Base-by-base conservation (phyloP, 2,329 filamentous ascomycete genomes). In the Monilinia fructicola region DNA sequence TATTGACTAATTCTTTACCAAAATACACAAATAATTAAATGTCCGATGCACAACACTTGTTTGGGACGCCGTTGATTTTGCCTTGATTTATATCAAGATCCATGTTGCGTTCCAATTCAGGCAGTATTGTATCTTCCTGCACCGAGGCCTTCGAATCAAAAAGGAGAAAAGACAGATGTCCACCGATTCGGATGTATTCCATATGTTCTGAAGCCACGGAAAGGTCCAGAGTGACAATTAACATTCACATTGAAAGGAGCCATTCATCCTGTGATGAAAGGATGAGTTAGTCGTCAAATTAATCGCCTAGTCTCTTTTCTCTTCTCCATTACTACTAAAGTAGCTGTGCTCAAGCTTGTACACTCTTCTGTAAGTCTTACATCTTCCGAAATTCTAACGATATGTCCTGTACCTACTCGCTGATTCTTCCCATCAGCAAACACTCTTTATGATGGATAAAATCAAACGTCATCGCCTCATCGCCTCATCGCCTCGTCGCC, bases 31-130 rank as follows among this genome's bases (percentile, higher is more conserved):
- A 52, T n/a, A n/a, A 65, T 44, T 42, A 65, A 60, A 46, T 60
- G 38, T 21, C 54, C 64, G 64, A 65, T 46, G 64, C 64, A 65
- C 46, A 65, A 60, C 54, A 65, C 64, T 60, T 65, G 46, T 65
- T 65, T 65, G 54, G 64, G 64, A 65, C 46, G 53, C 28, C 55
- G 53, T 58, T 58, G 46, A 53, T 65, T 52, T 65, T 44, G 6
- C 35, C 12, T 31, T n/a, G 56, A 50, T 46, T 59, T 60, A 54
- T 59, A 52, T 65, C 54, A 65, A 52, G 54, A 53, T 60, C 44
- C 63, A 52, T 65, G 28, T 60, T 21, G 23, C n/a, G 42, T 60
- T 14, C 28, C 56, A 60, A 60, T 31, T 28, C 28, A 48, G 21
- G 11, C 56, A 18, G n/a, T 48, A 60, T 46, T 44, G n/a, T 48